phyloP scores from a whole-genome alignment of 2,329 filamentous ascomycete species.

The Ophiostoma sp. region DNA sequence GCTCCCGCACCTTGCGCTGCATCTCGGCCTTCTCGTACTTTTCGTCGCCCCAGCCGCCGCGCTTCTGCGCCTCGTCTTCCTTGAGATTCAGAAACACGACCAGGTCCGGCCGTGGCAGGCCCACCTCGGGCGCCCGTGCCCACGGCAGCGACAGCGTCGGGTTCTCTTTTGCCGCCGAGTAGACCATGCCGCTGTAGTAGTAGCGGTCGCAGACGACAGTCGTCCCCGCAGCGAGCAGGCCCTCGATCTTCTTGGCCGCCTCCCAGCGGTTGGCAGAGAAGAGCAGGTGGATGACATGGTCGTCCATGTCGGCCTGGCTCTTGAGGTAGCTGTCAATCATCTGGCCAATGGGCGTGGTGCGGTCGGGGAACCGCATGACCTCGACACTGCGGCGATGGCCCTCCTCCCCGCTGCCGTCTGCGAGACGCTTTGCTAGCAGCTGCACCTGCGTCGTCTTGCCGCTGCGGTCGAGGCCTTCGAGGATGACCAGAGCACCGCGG shows the following conservation, averaged over 20 bases:
- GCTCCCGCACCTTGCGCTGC: slow-evolving; percentile 69
- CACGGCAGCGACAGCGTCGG: slow-evolving; percentile 65
- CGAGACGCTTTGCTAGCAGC: slow-evolving; percentile 54
- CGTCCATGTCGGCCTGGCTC: slow-evolving; percentile 66
- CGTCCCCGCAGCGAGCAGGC: slow-evolving; percentile 57
- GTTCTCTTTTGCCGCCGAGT: slow-evolving; percentile 81
- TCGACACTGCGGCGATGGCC: slow-evolving; percentile 35
- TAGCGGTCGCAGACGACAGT: slow-evolving; percentile 87
- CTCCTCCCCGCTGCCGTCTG: slow-evolving; percentile 31
- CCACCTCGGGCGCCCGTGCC: slow-evolving; percentile 79
- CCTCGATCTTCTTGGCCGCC: slow-evolving; percentile 45
- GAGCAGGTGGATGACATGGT: slow-evolving; percentile 83
- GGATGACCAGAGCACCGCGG: slow-evolving; percentile 70
- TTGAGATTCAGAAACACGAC: slow-evolving; percentile 83
- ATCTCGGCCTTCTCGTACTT: slow-evolving; percentile 80
- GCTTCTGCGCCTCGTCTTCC: slow-evolving; percentile 62
- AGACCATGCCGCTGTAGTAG: slow-evolving; percentile 91
- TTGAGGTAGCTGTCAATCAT: slow-evolving; percentile 82
- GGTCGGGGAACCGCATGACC: slow-evolving; percentile 63
- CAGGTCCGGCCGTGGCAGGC: slow-evolving; percentile 79
- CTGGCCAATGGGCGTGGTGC: slow-evolving; percentile 75
- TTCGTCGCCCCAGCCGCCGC: slow-evolving; percentile 86
- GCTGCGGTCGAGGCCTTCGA: slow-evolving; percentile 84
- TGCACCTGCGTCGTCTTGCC: slow-evolving; percentile 90
- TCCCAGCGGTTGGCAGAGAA: slow-evolving; percentile 94